A percentile compares a stretch with the other conserved stretches of the same genome.
phyloP scores from a whole-genome alignment of 768 basidiomycete species.

The Russula virescens region DNA sequence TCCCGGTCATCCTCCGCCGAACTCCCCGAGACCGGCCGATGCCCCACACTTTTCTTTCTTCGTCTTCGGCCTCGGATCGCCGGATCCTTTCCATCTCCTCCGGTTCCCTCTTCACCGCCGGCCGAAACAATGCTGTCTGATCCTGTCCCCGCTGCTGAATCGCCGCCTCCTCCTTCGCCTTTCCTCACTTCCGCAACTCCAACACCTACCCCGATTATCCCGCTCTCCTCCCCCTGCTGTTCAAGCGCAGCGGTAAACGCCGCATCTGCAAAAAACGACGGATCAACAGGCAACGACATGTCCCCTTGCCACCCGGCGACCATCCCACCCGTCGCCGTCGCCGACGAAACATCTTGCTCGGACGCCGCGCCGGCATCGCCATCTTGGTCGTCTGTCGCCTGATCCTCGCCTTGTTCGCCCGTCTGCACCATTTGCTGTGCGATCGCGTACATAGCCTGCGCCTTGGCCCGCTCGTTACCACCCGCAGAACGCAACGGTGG shows the following conservation, averaged over 20 bases:
- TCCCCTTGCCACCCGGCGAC: slow-evolving; percentile 38
- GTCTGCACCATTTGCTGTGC: slow-evolving; percentile 61
- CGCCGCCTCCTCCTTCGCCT: slow-evolving; percentile 2
- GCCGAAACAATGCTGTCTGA: background rate
- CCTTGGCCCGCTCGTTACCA: slow-evolving; percentile 39
- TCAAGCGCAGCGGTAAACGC: slow-evolving; percentile 48
- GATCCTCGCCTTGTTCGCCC: slow-evolving; percentile 29
- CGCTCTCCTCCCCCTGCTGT: slow-evolving; percentile 38
- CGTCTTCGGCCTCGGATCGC: slow-evolving; percentile 1
- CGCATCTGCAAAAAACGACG: slow-evolving; percentile 49
- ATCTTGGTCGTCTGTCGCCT: slow-evolving; percentile 25
- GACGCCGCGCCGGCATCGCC: slow-evolving; percentile 25
- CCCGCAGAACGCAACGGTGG: slow-evolving; percentile 27
- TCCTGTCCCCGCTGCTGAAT: slow-evolving; percentile 3
- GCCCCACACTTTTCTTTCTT: background rate
- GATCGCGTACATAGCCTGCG: slow-evolving; percentile 60
- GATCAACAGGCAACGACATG: slow-evolving; percentile 41
- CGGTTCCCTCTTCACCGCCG: background rate
- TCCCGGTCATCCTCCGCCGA: slow-evolving; percentile 1
- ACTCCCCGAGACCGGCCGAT: too few species aligned
- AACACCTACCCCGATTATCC: slow-evolving; percentile 29
- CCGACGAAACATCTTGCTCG: slow-evolving; percentile 27
- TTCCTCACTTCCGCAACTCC: slow-evolving; percentile 26
- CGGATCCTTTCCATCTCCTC: background rate
- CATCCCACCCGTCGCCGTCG: slow-evolving; percentile 29